Conservation (phyloP, 768 basidiomycete genomes). For the Rhizopogon salebrosus region DNA sequence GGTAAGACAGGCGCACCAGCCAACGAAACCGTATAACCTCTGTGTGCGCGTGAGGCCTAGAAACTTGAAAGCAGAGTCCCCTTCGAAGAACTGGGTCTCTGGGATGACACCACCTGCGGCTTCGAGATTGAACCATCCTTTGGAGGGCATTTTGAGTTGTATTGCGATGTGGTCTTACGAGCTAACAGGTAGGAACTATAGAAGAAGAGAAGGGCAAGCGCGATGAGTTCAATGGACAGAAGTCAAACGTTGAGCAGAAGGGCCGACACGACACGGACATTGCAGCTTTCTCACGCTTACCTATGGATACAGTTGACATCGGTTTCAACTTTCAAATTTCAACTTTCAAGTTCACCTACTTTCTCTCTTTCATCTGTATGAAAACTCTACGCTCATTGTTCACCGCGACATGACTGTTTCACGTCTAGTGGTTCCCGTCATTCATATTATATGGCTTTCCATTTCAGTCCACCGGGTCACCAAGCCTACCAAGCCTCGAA, state of each 20-base stretch:
- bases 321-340: no score
- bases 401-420: no score
- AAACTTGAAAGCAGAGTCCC: conserved; percentile 81
- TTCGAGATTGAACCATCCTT: conserved; percentile 88
- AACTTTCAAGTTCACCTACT: no score
- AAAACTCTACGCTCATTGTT: no score
- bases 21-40: conserved; percentile 80
- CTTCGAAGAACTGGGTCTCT: conserved; percentile 81
- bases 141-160: conserved; percentile 40
- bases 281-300: background rate
- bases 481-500: no score
- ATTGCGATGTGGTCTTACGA: background rate
- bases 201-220: background rate
- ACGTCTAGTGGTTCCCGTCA: no score
- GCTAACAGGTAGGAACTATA: background rate
- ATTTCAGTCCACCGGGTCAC: no score
- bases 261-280: background rate
- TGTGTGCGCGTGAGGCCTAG: conserved; percentile 76
- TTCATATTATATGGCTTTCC: no score
- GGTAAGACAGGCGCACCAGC: conserved; percentile 50
- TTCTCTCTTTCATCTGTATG: no score
- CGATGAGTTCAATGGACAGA: no score
- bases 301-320: no score
- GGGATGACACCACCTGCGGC: conserved; percentile 56
- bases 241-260: background rate